Evolutionary conservation across 148 eudicot genomes (phyloP).

Genomic region (Nepenthes gracilis): DNA sequence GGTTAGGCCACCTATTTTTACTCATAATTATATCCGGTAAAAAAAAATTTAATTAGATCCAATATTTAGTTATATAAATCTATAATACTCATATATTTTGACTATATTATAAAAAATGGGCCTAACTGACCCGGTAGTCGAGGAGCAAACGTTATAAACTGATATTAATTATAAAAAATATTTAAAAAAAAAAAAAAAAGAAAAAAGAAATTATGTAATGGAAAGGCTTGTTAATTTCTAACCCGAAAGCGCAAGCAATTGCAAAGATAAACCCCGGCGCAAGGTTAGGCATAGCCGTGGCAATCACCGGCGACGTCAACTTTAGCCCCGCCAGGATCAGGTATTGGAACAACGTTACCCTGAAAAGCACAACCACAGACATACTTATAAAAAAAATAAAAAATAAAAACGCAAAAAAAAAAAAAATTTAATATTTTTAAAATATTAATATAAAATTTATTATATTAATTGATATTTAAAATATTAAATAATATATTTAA

Average conservation of each 20-base stretch:
- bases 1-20: no score
- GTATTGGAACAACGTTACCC: conserved; percentile 60
- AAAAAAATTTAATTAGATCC: no score
- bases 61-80: no score
- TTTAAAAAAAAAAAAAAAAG: neutral
- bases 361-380: conserved; percentile 11
- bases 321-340: conserved; percentile 45
- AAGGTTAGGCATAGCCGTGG: conserved; percentile 79
- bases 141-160: no score
- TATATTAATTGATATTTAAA: no score
- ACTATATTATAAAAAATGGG: no score
- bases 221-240: neutral
- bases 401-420: neutral
- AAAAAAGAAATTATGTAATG: no score
- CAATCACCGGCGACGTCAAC: conserved; percentile 69
- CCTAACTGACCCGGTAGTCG: no score
- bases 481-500: no score
- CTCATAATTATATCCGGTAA: no score
- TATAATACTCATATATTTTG: no score
- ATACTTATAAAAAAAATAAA: neutral
- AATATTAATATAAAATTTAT: no score
- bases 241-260: conserved; percentile 64
- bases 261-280: conserved; percentile 67
- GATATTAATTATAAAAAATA: neutral
- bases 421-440: neutral